Evolutionary conservation across 2,329 filamentous ascomycete species (phyloP).

Genomic region (Tolypocladium cylindrosporum): DNA sequence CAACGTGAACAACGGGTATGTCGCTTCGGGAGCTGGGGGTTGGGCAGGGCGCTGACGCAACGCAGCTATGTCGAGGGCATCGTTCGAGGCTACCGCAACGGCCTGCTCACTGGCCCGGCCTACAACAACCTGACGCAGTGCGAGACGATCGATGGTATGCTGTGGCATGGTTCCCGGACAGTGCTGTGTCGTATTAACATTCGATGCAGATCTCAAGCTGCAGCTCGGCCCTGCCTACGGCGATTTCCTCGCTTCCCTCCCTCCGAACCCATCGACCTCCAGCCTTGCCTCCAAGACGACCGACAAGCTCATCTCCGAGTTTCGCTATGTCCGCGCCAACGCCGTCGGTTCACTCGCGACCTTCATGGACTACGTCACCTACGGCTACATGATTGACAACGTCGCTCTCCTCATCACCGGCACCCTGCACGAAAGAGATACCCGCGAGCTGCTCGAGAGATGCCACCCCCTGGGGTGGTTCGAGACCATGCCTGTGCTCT

Average conservation of each 20-base stretch:
- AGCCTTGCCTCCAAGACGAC: constrained; percentile 90
- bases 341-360: constrained; percentile 82
- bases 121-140: constrained; percentile 96
- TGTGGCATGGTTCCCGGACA: background rate
- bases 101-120: constrained; percentile 78
- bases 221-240: constrained; percentile 95
- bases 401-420: constrained; percentile 96
- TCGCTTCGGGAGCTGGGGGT: constrained; percentile 7
- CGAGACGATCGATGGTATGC: constrained; percentile 83
- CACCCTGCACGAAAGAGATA: constrained; percentile 94
- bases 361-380: constrained; percentile 97
- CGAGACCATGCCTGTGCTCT: constrained; percentile 96
- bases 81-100: constrained; percentile 92
- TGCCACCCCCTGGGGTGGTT: constrained; percentile 98
- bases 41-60: constrained; percentile 18
- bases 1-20: constrained; percentile 86
- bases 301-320: constrained; percentile 96
- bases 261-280: constrained; percentile 94
- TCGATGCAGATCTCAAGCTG: constrained; percentile 74
- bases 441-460: constrained; percentile 84
- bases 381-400: constrained; percentile 99
- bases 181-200: background rate
- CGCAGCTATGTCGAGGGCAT: constrained; percentile 91
- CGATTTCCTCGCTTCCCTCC: constrained; percentile 87
- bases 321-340: constrained; percentile 91